Evolutionary conservation across 1,139 yeast genomes (phyloP), one percentile per base, ranked within the genome.

Genomic region (Yamadazyma trypodendri): DNA sequence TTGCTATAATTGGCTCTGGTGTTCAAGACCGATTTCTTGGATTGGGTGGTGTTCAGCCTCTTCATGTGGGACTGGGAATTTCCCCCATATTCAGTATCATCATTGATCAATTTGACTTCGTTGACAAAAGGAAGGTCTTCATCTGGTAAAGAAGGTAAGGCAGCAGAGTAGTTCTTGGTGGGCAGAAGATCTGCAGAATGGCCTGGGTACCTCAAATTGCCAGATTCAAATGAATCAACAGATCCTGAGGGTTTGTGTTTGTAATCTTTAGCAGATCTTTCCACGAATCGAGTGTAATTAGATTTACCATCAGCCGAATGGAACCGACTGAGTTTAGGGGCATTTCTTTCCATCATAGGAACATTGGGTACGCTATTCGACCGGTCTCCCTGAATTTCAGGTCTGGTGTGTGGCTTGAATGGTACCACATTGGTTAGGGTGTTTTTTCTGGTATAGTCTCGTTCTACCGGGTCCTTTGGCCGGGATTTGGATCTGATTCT

Each of bases 91-190:
- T 58, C 40, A 60, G 61, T 38, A 69, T 39, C 39, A 5, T 43
- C 47, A 10, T 44, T 29, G 17, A 49, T 44, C 34, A 67, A 53
- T 42, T 55, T 60, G 22, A 68, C 63, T 45, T 65, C 69, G 46
- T 67, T 65, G 22, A 65, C 63, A 32, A 68, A 61, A 6, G 74
- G 74, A 37, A 68, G 55, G 25, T 67, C 74, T 23, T 62, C 65
- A 15, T 41, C 39, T 16, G 50, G 49, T 24, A 45, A 36, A 4
- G 43, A 40, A 3, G 52, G 50, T 14, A 54, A 51, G 12, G 50
- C 43, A 16, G 38, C 39, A 34, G 34, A 24, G 14, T 29, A 29
- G 13, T 12, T 15, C 12, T 28, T 28, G n/a, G 18, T 3, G 4
- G 20, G 30, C 6, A 3, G 30, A 6, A 15, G 12, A 7, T 29